phyloP scores from a whole-genome alignment of 768 basidiomycete species.

The Leccinum disarticulatum region DNA sequence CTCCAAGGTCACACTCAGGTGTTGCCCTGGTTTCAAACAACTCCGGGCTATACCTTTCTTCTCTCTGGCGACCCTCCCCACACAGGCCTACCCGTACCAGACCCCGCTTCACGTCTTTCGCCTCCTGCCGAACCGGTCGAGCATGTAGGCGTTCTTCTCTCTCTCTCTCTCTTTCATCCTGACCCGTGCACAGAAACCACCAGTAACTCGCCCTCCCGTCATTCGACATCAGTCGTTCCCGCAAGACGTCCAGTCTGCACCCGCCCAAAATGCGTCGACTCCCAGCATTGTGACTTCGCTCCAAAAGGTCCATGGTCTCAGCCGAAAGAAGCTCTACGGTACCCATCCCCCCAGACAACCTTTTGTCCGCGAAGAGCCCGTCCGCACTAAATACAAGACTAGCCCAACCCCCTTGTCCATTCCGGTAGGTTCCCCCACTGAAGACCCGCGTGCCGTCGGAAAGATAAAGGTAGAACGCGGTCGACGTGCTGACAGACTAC shows the following conservation, averaged over 20 bases:
- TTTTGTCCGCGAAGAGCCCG: conserved; percentile 54
- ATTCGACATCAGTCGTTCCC: too few species aligned
- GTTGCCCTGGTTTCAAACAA: too few species aligned
- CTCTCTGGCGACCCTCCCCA: too few species aligned
- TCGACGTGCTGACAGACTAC: conserved; percentile 22
- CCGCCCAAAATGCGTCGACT: conserved; percentile 26
- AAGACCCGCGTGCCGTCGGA: conserved; percentile 19
- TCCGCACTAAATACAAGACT: conserved; percentile 35
- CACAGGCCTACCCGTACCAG: too few species aligned
- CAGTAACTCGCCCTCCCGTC: too few species aligned
- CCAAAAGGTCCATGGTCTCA: conserved; percentile 66
- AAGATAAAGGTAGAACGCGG: conserved; percentile 27
- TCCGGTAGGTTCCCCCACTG: conserved; percentile 23
- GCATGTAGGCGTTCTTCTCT: too few species aligned
- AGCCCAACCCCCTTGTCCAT: conserved; percentile 34
- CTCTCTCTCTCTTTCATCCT: too few species aligned
- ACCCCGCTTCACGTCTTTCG: too few species aligned
- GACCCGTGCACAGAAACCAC: too few species aligned
- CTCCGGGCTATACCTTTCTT: too few species aligned
- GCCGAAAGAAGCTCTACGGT: conserved; percentile 67
- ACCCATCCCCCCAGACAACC: conserved; percentile 49
- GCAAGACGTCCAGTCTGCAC: too few species aligned
- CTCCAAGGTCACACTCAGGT: conserved; percentile 21
- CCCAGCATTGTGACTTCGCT: conserved; percentile 61
- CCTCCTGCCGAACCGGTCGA: too few species aligned